Evolutionary conservation across 2,329 filamentous ascomycete genomes (phyloP).

Genomic region (Boeremia lycopersici): DNA sequence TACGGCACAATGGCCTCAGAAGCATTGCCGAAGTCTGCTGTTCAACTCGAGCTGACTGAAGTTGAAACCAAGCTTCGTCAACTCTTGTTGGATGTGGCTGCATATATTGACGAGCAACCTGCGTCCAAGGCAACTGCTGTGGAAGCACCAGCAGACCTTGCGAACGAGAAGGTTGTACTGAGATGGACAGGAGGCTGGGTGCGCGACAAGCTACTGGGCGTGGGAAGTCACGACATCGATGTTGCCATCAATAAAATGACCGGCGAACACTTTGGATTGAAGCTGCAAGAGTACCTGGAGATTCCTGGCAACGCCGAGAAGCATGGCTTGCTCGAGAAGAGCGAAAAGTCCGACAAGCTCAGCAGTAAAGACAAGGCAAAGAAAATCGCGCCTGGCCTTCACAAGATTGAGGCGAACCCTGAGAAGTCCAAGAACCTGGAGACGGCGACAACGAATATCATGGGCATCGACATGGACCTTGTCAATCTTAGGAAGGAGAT

Average conservation of each 20-base stretch:
- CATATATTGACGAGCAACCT: slow-evolving; percentile 62
- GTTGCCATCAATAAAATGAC: slow-evolving; percentile 87
- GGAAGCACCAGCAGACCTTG: slow-evolving; percentile 52
- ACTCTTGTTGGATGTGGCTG: slow-evolving; percentile 83
- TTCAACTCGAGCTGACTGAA: slow-evolving; percentile 65
- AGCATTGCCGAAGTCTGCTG: slow-evolving; percentile 14
- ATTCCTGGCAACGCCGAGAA: slow-evolving; percentile 64
- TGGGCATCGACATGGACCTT: slow-evolving; percentile 88
- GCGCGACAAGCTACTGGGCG: slow-evolving; percentile 77
- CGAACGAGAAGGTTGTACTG: slow-evolving; percentile 59
- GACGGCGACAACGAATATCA: slow-evolving; percentile 83
- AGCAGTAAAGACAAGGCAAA: slow-evolving; percentile 53
- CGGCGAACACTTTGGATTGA: slow-evolving; percentile 73
- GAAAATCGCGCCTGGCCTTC: slow-evolving; percentile 71
- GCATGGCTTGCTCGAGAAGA: slow-evolving; percentile 58
- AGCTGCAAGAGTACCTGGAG: slow-evolving; percentile 71
- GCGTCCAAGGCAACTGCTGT: slow-evolving; percentile 42
- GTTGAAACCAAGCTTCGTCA: slow-evolving; percentile 73
- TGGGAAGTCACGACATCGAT: slow-evolving; percentile 80
- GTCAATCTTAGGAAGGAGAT: slow-evolving; percentile 94
- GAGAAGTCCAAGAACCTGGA: slow-evolving; percentile 97
- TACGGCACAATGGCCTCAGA: slow-evolving; percentile 39
- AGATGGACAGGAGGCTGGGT: slow-evolving; percentile 90
- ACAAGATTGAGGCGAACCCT: slow-evolving; percentile 90
- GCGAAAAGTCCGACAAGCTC: slow-evolving; percentile 47